phyloP scores from a whole-genome alignment of 768 basidiomycete species.

The Lactarius indigo region DNA sequence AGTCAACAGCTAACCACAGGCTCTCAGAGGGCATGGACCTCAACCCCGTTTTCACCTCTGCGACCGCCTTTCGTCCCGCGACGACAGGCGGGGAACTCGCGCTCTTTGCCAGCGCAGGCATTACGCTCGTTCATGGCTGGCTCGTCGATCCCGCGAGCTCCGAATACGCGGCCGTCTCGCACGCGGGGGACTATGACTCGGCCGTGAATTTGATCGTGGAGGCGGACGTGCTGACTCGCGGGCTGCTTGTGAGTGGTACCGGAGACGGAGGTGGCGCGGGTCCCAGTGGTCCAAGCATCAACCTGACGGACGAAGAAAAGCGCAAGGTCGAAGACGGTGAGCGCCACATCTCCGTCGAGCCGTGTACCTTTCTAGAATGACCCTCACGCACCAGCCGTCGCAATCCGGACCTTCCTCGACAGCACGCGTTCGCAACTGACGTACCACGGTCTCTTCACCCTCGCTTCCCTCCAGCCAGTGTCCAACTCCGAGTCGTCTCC shows the following conservation, averaged over 20 bases:
- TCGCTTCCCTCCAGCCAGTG: conserved; percentile 39
- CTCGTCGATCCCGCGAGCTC: conserved; percentile 63
- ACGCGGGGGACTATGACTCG: conserved; percentile 65
- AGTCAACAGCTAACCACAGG: neutral
- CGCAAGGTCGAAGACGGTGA: conserved; percentile 69
- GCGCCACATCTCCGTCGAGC: conserved; percentile 22
- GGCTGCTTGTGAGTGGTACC: conserved; percentile 50
- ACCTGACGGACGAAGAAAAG: conserved; percentile 48
- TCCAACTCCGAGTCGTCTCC: neutral
- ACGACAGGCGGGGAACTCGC: conserved; percentile 71
- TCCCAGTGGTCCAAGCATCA: conserved; percentile 17
- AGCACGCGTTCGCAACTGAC: conserved; percentile 78
- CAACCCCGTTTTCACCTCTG: conserved; percentile 75
- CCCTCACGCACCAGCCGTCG: conserved; percentile 47
- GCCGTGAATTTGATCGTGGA: conserved; percentile 74
- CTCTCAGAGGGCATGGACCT: conserved; percentile 79
- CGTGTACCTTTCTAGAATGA: neutral
- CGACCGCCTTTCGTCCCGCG: conserved; percentile 62
- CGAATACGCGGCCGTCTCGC: conserved; percentile 52
- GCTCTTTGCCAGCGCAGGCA: conserved; percentile 79
- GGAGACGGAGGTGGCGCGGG: neutral
- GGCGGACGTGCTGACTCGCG: conserved; percentile 70
- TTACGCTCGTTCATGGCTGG: conserved; percentile 88
- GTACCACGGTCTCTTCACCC: conserved; percentile 81
- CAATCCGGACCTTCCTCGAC: conserved; percentile 66